phyloP scores from a whole-genome alignment of 192 early-diverging fungal species.

The Jimgerdemannia lactiflua region DNA sequence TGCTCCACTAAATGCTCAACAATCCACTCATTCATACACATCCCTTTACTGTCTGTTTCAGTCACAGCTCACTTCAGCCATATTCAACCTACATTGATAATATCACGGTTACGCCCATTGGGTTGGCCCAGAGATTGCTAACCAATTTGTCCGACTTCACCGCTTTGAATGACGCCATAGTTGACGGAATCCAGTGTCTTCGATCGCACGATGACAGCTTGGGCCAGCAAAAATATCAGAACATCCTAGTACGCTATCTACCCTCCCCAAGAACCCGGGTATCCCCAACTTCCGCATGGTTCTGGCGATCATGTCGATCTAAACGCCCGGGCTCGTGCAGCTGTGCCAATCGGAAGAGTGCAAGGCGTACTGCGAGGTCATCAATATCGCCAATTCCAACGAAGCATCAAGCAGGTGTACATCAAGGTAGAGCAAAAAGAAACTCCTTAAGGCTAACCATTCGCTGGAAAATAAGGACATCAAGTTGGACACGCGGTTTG shows the following conservation, averaged over 20 bases:
- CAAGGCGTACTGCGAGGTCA: neutral
- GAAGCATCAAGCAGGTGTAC: neutral
- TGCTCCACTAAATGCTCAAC: neutral
- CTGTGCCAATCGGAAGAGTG: neutral
- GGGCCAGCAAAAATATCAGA: neutral
- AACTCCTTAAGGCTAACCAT: neutral
- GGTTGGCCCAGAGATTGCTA: no score
- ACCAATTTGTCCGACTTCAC: neutral
- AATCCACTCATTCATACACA: no score
- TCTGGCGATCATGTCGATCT: neutral
- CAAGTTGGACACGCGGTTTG: neutral
- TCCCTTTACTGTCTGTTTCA: no score
- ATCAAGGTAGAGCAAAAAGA: neutral
- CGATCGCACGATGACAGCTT: neutral
- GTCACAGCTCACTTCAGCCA: neutral
- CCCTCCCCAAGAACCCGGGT: neutral
- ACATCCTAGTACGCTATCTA: neutral
- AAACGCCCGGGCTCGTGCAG: neutral
- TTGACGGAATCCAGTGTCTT: neutral
- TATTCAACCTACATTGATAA: neutral
- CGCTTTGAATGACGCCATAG: neutral
- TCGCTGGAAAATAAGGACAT: neutral
- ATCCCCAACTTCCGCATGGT: neutral
- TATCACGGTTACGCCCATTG: neutral
- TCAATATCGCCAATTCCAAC: neutral